These are phyloP conservation scores for Pseudopithomyces chartarum DNA, from an alignment of 2,329 filamentous ascomycete species.

Conservation along the genomic window DNA sequence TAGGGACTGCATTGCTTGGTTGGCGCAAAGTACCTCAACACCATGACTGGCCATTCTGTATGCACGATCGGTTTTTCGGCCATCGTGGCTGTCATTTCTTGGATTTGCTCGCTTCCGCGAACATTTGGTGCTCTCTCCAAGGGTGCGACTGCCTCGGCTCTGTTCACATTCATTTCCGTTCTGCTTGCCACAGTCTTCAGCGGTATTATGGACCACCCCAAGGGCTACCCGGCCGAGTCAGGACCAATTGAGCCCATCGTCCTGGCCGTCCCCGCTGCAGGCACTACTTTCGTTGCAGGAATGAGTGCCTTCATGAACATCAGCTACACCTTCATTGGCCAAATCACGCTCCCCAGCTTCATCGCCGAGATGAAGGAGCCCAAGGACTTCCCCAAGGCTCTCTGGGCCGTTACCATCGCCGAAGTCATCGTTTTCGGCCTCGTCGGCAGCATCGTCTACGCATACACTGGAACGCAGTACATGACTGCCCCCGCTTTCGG, in stretches of 20 bases:
- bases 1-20: slow-evolving; percentile 81
- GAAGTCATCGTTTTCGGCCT: slow-evolving; percentile 86
- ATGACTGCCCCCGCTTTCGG: slow-evolving; percentile 87
- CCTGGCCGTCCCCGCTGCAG: slow-evolving; percentile 67
- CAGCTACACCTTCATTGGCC: slow-evolving; percentile 93
- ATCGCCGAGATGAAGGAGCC: slow-evolving; percentile 89
- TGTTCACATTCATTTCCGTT: slow-evolving; percentile 90
- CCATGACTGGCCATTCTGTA: slow-evolving; percentile 72
- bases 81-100: slow-evolving; percentile 76
- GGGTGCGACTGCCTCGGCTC: slow-evolving; percentile 76
- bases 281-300: slow-evolving; percentile 79
- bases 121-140: slow-evolving; percentile 83
- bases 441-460: slow-evolving; percentile 81
- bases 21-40: slow-evolving; percentile 87
- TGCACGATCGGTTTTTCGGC: slow-evolving; percentile 83
- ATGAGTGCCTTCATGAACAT: slow-evolving; percentile 95
- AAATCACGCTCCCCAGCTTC: slow-evolving; percentile 92
- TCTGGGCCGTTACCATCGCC: slow-evolving; percentile 87
- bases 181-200: slow-evolving; percentile 83
- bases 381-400: slow-evolving; percentile 87
- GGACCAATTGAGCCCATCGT: slow-evolving; percentile 70
- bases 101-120: slow-evolving; percentile 78
- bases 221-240: slow-evolving; percentile 63
- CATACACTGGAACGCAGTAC: slow-evolving; percentile 88
- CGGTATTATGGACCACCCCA: slow-evolving; percentile 74